Base-by-base conservation (phyloP, 2,329 filamentous ascomycete species). In the Verticillium isaacii region DNA sequence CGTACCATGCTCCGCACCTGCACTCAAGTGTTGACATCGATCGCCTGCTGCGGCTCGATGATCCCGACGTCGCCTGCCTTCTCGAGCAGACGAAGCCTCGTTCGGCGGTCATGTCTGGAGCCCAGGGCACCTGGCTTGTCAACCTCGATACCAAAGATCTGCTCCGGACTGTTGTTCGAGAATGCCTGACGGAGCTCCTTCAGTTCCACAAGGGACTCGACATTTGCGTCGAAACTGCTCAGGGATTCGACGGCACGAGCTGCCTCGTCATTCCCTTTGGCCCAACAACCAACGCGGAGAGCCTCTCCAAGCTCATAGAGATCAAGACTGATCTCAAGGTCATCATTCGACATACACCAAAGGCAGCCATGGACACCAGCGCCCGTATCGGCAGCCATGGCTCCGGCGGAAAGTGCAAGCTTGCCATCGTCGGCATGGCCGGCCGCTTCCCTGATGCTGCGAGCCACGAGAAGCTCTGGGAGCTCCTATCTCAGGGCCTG, bases 391-490 rank as follows among this genome's bases (percentile, higher is more conserved):
- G 80, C 19, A 82, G 82, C 66, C 80, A 82, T 64, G 81, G 81
- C 12, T 72, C 75, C 15, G 71, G 65, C 9, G 77, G 77, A 15
- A 76, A 85, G 68, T 85, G 86, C 71, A 93, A 93, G 74, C 85
- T 96, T 65, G 92, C 92, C 62, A 93, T 96, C 65, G 89, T 96
- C 37, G 92, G 92, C 59, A 77, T 75, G 66, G 75, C 75, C 1
- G 80, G 80, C 34, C 71, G 80, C 0, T 76, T 81, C 25, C 78
- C 80, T 0, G 79, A 78, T 5, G 74, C 72, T 4, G 73, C 74
- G 0, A 73, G 65, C 12, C 74, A 75, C 5, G 73, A 75, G n/a
- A 73, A 74, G 58, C 73, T 80, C 14, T 77, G 75, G 74, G 83
- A 88, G 61, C 75, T 89, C 2, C 78, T 90, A 14, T 81, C 85